A percentile compares a stretch with the other conserved stretches of the same genome.
Conservation (phyloP, 2,329 filamentous ascomycete genomes). For the Eutypa lata region DNA sequence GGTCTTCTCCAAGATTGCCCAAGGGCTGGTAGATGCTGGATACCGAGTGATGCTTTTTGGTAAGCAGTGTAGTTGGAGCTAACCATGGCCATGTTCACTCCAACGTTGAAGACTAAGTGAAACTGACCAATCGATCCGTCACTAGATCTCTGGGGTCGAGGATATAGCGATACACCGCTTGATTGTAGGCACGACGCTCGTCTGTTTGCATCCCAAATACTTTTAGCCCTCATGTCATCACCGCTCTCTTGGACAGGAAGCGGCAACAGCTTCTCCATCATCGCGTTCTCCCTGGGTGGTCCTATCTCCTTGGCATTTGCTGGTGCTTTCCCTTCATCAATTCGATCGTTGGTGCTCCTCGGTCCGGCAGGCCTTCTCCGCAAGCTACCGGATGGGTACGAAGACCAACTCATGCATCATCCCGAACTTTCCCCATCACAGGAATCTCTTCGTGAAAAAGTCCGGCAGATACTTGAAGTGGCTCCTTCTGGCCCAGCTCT, state of each 20-base stretch:
- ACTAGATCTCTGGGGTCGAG: slow-evolving; percentile 25
- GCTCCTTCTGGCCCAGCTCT: slow-evolving; percentile 8
- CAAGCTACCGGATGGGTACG: slow-evolving; percentile 16
- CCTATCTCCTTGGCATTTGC: slow-evolving; percentile 18
- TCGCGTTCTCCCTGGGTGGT: slow-evolving; percentile 18
- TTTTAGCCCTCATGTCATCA: slow-evolving; percentile 13
- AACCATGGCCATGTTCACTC: not conserved
- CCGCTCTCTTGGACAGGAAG: slow-evolving; percentile 14
- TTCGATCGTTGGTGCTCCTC: slow-evolving; percentile 16
- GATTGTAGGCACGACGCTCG: slow-evolving; percentile 14
- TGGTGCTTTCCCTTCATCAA: slow-evolving; percentile 8
- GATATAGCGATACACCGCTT: slow-evolving; percentile 23
- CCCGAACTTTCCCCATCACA: slow-evolving; percentile 14
- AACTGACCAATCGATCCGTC: slow-evolving; percentile 1
- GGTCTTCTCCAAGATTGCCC: slow-evolving; percentile 22
- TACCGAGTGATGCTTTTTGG: slow-evolving; percentile 29
- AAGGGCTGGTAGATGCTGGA: slow-evolving; percentile 20
- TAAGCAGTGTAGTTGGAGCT: slow-evolving; percentile 9
- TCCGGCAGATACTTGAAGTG: slow-evolving; percentile 16
- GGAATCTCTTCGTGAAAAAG: slow-evolving; percentile 17
- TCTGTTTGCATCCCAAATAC: slow-evolving; percentile 16
- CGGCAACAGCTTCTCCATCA: slow-evolving; percentile 12
- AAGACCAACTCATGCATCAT: slow-evolving; percentile 17
- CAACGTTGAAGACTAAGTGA: not conserved
- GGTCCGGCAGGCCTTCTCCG: slow-evolving; percentile 17